These are phyloP conservation scores for Solanum chaucha DNA, from an alignment of 257 asterid species.

Conservation along the genomic window DNA sequence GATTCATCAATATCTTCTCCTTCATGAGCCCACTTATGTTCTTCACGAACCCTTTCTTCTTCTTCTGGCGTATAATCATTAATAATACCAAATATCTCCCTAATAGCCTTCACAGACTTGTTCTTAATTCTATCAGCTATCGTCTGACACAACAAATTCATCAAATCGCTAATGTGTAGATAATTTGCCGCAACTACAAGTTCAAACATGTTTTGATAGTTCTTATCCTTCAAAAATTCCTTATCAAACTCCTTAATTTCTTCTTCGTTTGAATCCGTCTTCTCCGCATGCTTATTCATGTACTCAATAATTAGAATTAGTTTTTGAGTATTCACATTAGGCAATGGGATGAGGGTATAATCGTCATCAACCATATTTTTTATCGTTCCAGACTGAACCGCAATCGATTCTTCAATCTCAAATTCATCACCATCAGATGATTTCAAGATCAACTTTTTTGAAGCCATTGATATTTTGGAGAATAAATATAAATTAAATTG, in stretches of 20 bases:
- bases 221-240: neutral
- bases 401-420: neutral
- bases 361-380: constrained; percentile 9
- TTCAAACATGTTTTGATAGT: neutral
- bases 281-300: neutral
- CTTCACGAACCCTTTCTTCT: neutral
- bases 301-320: neutral
- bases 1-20: neutral
- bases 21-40: neutral
- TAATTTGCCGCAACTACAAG: neutral
- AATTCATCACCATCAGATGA: neutral
- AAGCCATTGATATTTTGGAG: neutral
- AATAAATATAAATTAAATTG: neutral
- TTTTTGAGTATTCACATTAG: neutral
- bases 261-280: neutral
- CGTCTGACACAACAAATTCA: neutral
- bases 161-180: neutral
- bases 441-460: neutral
- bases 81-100: neutral
- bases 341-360: constrained; percentile 1
- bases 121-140: neutral
- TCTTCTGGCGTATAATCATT: constrained; percentile 13
- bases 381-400: neutral
- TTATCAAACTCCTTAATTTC: neutral
- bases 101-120: neutral